Conservation (phyloP, 164 flowering plant species). For the Tetrastigma voinierianum region DNA sequence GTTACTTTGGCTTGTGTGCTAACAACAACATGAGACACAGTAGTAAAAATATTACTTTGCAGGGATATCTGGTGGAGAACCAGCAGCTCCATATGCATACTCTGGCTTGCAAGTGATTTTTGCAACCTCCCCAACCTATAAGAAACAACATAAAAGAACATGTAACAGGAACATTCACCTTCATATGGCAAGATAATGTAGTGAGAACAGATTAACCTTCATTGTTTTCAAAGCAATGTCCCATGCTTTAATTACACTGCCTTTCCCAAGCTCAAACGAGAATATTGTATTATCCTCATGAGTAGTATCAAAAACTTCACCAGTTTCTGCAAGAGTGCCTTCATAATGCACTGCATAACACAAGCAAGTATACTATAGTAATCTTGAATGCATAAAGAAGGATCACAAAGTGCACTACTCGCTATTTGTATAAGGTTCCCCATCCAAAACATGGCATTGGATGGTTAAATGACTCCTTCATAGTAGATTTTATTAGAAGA, state of each 20-base stretch:
- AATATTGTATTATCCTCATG: constrained; percentile 84
- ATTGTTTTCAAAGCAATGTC: constrained; percentile 85
- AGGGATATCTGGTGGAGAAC: constrained; percentile 97
- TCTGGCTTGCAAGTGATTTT: constrained; percentile 89
- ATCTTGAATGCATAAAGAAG: background rate
- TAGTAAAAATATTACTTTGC: constrained; percentile 54
- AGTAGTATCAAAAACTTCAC: constrained; percentile 87
- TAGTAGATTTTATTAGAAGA: no score
- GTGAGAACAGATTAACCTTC: constrained; percentile 52
- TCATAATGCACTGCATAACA: constrained; percentile 81
- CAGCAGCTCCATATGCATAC: constrained; percentile 92
- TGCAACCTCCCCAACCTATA: constrained; percentile 93
- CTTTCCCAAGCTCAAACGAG: constrained; percentile 87
- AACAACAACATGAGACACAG: background rate
- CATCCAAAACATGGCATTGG: no score
- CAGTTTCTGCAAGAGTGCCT: constrained; percentile 86
- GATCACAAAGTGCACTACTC: background rate
- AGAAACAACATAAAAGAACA: background rate
- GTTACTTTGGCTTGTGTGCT: no score
- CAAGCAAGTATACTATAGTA: background rate
- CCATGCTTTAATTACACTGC: constrained; percentile 89
- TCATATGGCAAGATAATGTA: no score
- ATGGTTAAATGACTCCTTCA: no score
- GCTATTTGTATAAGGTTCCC: no score
- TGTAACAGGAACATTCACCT: background rate